Evolutionary conservation across 1,139 yeast genomes (phyloP), one percentile per base, ranked within the genome.

Genomic region (Saccharomyces pastorianus): DNA sequence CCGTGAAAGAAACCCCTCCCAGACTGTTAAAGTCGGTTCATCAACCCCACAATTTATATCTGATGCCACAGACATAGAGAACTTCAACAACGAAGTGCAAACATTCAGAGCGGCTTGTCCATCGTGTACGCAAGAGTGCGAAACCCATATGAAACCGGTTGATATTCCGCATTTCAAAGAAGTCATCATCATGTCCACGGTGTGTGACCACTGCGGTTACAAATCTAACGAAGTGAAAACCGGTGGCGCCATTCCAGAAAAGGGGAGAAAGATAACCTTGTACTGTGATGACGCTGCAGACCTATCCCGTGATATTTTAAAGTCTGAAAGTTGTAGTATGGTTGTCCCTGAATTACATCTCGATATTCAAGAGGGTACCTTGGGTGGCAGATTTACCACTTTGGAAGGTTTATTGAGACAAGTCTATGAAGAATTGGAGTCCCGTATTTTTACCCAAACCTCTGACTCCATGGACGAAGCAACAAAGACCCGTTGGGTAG

Each of bases 131-230:
- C 81, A 78, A 63, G 78, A 78, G 54, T 88, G 96, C 72, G 88
- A 83, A 56, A 93, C 99, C 3, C 96, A 91, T 70, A 95, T 95
- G 99, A 95, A 95, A 75, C 82, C 91, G 42, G 96, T 95, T 29
- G 84, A 89, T 67, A 95, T 95, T 63, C 99, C 99, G 23, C 99
- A 95, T 73, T 95, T 95, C 78, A 91, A 90, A 72, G 98, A 95
- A 63, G 99, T 95, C 48, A 86, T 95, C 58, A 82, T 95, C 64
- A 95, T 95, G 99, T 87, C 96, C 52, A 93, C 99, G 0, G 85
- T 82, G 1, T 95, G 99, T 73, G 91, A 85, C 47, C 75, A 82
- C 62, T 95, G 99, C 75, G 99, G 99, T 38, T 95, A 88, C 75
- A 93, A 88, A 73, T 88, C 96, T 25, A 95, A 95, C 68, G 99